Evolutionary conservation across 1,139 yeast genomes (phyloP).

Genomic region (Yamadazyma friedrichii): DNA sequence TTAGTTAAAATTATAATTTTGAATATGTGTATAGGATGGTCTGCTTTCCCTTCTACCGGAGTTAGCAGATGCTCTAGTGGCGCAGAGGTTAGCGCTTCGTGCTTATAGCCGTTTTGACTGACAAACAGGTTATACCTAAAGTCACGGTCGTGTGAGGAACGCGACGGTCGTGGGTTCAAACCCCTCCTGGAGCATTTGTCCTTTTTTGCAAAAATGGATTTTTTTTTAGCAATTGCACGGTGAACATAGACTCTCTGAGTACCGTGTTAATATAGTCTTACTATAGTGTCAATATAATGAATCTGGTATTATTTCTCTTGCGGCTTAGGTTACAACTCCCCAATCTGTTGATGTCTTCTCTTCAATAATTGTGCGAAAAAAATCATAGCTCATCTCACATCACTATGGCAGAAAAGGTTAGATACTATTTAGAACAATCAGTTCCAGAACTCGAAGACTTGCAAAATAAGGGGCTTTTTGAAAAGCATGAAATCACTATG

Average conservation of each 20-base stretch:
- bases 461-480: conserved; percentile 75
- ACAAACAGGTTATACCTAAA: conserved; percentile 48
- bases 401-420: conserved; percentile 68
- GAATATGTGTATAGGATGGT: no score
- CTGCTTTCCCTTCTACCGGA: background rate
- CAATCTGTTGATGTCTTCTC: background rate
- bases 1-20: no score
- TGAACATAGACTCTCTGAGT: no score
- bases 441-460: conserved; percentile 94
- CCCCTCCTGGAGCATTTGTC: conserved; percentile 55
- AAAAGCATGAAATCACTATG: conserved; percentile 73
- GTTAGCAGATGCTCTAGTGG: conserved; percentile 43
- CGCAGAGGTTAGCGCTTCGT: conserved; percentile 59
- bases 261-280: no score
- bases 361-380: conserved; percentile 5
- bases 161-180: conserved; percentile 60
- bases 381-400: conserved; percentile 8
- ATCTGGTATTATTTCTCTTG: background rate
- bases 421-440: conserved; percentile 76
- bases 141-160: conserved; percentile 59
- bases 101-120: conserved; percentile 51
- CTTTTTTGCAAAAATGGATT: conserved; percentile 15
- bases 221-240: no score
- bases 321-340: background rate
- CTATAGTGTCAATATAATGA: no score